phyloP scores from a whole-genome alignment of 2,329 filamentous ascomycete genomes.

The Claviceps citrina region DNA sequence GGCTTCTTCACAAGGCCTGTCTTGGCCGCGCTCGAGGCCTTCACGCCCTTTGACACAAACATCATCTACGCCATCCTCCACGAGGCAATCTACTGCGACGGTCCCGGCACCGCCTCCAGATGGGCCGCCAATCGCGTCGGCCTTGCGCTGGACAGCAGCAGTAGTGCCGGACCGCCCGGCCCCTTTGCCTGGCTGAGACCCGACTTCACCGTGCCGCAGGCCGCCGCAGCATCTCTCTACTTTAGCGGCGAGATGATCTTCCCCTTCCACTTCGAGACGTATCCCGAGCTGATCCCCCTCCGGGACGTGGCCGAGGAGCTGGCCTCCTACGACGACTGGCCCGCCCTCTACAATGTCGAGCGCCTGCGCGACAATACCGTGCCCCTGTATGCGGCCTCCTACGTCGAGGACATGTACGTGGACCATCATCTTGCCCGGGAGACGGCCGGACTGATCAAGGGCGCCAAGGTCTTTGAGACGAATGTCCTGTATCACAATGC shows the following conservation, averaged over 20 bases:
- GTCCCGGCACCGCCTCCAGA: conserved; percentile 42
- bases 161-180: conserved; percentile 13
- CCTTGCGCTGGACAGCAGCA: conserved; percentile 21
- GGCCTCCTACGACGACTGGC: conserved; percentile 55
- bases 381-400: conserved; percentile 73
- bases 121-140: conserved; percentile 63
- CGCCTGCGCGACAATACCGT: conserved; percentile 64
- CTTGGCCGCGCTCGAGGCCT: conserved; percentile 50
- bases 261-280: conserved; percentile 69
- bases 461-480: conserved; percentile 67
- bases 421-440: conserved; percentile 58
- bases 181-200: conserved; percentile 36
- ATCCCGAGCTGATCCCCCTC: conserved; percentile 57
- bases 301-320: conserved; percentile 54
- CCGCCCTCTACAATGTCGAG: conserved; percentile 56
- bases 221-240: conserved; percentile 39
- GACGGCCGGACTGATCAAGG: conserved; percentile 60
- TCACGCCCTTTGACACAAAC: conserved; percentile 55
- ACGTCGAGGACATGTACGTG: conserved; percentile 85
- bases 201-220: conserved; percentile 13
- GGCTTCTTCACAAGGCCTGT: conserved; percentile 61
- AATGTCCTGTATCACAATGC: conserved; percentile 83
- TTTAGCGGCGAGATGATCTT: conserved; percentile 93
- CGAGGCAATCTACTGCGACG: conserved; percentile 73
- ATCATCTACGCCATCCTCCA: conserved; percentile 79